Base-by-base conservation (phyloP, 2,329 filamentous ascomycete species). In the Boeremia exigua region DNA sequence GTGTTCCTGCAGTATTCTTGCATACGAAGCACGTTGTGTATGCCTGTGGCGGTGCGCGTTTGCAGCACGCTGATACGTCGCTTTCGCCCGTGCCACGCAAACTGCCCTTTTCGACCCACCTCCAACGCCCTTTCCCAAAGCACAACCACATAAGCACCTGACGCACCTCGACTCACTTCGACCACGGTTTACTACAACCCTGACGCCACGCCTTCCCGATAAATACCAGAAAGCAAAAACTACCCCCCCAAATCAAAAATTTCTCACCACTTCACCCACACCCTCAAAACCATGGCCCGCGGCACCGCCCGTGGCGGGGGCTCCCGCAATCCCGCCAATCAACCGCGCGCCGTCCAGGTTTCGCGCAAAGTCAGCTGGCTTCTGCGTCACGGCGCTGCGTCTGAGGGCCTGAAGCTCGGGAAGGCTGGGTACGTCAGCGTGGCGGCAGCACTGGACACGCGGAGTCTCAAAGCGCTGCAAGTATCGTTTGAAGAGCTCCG, bases 401-500 rank as follows among this genome's bases (percentile, higher is more conserved):
- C 81, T 51, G 86, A 89, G 73, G 82, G 83, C 1, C 72, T 89
- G 50, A 79, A 79, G 61, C 78, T 89, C 59, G 81, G 83, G 52
- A 75, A 77, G 17, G 82, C 84, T 32, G 87, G 87, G 12, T 89
- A 86, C 70, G 81, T 85, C 23, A 84, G 81, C 63, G 81, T 88
- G 28, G 75, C 78, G 28, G 85, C 87, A 59, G 78, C 87, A 62
- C 79, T 89, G 32, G 76, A 78, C 66, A 86, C 84, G 72, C 80
- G 79, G 47, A 83, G 81, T 39, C 76, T 97, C 50, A 85, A 84
- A 60, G 86, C 84, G 4, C 81, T 96, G 9, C 82, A 90, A 58
- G 84, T 89, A n/a, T 90, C 88, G 0, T 84, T 96, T 54, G 78
- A 81, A 2, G 94, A 97, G 63, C 82, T 99, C 60, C 80, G 84